These are phyloP conservation scores for Tricharina praecox DNA, from an alignment of 495 filamentous ascomycete species.

Conservation along the genomic window DNA sequence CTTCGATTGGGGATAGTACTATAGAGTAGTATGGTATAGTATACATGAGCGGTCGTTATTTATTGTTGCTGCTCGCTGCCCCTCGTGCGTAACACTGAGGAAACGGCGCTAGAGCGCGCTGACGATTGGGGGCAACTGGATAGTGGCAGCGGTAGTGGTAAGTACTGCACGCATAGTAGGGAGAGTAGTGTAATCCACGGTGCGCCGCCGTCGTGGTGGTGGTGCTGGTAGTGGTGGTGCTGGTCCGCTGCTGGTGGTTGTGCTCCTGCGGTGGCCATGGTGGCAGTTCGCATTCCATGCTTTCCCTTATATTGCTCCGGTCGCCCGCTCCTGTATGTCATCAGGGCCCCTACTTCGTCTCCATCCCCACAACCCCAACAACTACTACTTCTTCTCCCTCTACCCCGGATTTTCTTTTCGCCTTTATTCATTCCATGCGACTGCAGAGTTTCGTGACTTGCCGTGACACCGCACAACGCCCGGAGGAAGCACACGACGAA, in stretches of 20 bases:
- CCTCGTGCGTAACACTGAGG: too few relatives aligned
- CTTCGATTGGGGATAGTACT: neutral
- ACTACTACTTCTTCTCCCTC: neutral
- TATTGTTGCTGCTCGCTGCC: too few relatives aligned
- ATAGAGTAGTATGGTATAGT: too few relatives aligned
- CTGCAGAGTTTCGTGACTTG: neutral
- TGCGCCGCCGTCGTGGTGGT: too few relatives aligned
- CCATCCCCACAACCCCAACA: neutral
- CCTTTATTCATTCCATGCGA: slow-evolving; percentile 4
- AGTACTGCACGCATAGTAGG: too few relatives aligned
- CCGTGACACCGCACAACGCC: neutral
- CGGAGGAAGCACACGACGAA: neutral
- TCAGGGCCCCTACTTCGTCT: neutral
- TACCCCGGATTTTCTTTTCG: slow-evolving; percentile 4
- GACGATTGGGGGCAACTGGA: too few relatives aligned
- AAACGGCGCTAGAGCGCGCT: too few relatives aligned
- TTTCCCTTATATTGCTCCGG: slow-evolving; percentile 8
- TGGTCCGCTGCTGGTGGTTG: neutral
- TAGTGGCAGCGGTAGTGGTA: too few relatives aligned
- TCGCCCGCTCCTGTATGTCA: slow-evolving; percentile 5
- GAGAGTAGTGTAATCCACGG: too few relatives aligned
- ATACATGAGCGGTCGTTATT: too few relatives aligned
- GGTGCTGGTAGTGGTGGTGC: too few relatives aligned
- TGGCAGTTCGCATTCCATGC: neutral
- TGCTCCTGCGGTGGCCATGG: neutral